These are phyloP conservation scores for Lotmaria passim DNA, from an alignment of 208 protist species.

Conservation along the genomic window DNA sequence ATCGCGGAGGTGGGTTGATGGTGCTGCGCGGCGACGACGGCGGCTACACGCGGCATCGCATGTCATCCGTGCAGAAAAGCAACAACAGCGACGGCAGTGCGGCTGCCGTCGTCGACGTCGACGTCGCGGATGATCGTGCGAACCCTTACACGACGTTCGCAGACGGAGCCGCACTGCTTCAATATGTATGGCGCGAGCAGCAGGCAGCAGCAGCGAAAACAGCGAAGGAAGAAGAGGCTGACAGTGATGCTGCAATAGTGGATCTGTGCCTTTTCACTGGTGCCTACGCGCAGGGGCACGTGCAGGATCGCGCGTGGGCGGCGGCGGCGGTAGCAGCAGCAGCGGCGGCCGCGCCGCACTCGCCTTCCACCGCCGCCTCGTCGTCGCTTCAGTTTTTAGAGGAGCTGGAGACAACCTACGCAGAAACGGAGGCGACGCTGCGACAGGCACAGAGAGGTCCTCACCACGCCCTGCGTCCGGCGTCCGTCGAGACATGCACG, in stretches of 20 bases:
- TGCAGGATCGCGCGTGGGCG: slow-evolving; percentile 22
- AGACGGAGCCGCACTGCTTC: slow-evolving; percentile 14
- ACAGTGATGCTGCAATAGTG: background rate
- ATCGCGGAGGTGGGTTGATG: slow-evolving; percentile 28
- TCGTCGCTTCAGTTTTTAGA: slow-evolving; percentile 14
- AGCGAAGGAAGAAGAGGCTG: no score
- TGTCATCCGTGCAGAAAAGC: background rate
- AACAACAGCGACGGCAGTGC: background rate
- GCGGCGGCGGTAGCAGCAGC: background rate
- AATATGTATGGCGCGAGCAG: slow-evolving; percentile 15
- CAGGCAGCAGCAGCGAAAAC: background rate
- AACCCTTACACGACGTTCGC: slow-evolving; percentile 22
- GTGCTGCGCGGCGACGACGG: slow-evolving; percentile 39
- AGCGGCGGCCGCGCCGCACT: background rate
- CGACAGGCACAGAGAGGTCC: slow-evolving; percentile 13
- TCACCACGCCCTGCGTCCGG: background rate
- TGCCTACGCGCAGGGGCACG: slow-evolving; percentile 30
- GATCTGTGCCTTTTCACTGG: slow-evolving; percentile 25
- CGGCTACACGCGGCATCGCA: slow-evolving; percentile 22
- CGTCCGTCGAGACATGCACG: slow-evolving; percentile 8
- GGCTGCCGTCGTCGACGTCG: background rate
- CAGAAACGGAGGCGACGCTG: slow-evolving; percentile 20
- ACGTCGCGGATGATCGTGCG: background rate
- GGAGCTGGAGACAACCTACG: slow-evolving; percentile 7
- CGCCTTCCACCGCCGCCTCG: background rate